Evolutionary conservation across 2,329 filamentous ascomycete genomes (phyloP), one percentile per base, ranked within the genome.

Genomic region (Talaromyces sp.): DNA sequence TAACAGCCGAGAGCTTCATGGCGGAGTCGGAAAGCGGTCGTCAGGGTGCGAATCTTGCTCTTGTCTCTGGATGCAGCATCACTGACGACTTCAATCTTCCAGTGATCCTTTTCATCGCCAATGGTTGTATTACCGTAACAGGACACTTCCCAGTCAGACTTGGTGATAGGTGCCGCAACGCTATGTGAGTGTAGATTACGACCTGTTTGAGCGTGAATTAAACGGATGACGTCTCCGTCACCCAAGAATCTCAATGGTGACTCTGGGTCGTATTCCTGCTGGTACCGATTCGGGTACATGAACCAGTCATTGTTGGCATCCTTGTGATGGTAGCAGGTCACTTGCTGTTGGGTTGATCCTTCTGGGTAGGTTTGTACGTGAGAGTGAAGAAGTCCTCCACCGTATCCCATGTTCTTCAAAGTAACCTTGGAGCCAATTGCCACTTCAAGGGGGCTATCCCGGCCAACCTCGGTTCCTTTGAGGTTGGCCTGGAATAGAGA

Each of bases 281-380:
- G 87, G 62, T 84, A 80, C 68, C 96, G 91, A 81, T 94, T 97
- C 31, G 95, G 95, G 78, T 97, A 97, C 80, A 99, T 93, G 81
- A 96, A 97, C 95, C 95, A 99, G 78, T 99, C 95, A 77, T 99
- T 99, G 86, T 99, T 99, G 77, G 94, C 86, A 83, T 99, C 95
- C 78, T 99, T 99, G 84, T 99, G 95, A 81, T 99, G 95, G 81
- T 99, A 99, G 84, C 96, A 99, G 68, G 95, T 99, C 67, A 99
- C 89, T 78, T 99, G 95, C 79, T 99, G 96, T 80, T 99, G 95
- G 61, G 82, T 82, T 43, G 95, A 98, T 37, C 94, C 95, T 75
- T 97, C 93, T 0, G 94, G 94, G 76, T 92, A 98, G 9, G 93
- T 97, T 80, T 98, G 94, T 67, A 97, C 87, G 83, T 98, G 95